phyloP scores from a whole-genome alignment of 2,329 filamentous ascomycete species.

The Spiromastix sp. region DNA sequence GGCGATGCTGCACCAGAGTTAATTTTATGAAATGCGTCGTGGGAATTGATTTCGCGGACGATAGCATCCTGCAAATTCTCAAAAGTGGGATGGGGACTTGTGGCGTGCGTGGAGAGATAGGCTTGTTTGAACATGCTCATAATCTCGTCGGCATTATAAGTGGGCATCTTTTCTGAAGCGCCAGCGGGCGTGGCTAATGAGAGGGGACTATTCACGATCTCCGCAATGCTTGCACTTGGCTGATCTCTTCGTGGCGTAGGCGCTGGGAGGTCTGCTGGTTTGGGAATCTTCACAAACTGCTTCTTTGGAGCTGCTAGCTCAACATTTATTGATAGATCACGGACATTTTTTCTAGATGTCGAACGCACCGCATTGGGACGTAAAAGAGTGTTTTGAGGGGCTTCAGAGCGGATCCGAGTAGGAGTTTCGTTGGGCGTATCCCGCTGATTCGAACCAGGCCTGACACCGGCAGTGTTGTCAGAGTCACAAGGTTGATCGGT shows the following conservation, averaged over 20 bases:
- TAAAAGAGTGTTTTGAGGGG: constrained; percentile 4
- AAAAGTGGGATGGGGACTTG: constrained; percentile 26
- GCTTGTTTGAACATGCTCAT: constrained; percentile 33
- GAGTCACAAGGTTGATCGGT: too few relatives aligned
- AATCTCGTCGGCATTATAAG: constrained; percentile 28
- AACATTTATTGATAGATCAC: constrained; percentile 32
- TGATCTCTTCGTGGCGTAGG: constrained; percentile 8
- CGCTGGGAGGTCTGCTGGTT: constrained; percentile 8
- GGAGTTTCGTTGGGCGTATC: background rate
- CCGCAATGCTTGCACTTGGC: constrained; percentile 28
- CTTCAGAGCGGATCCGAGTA: too few relatives aligned
- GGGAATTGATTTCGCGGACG: constrained; percentile 34
- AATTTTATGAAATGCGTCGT: constrained; percentile 28
- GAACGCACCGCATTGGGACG: constrained; percentile 4
- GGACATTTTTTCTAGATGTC: constrained; percentile 24
- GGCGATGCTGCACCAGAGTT: constrained; percentile 5
- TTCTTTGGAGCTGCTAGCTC: constrained; percentile 24
- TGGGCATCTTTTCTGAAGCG: constrained; percentile 15
- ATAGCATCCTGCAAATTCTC: constrained; percentile 34
- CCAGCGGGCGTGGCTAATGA: constrained; percentile 18
- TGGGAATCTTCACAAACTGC: constrained; percentile 24
- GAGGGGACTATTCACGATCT: constrained; percentile 32
- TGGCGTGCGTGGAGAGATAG: constrained; percentile 20
- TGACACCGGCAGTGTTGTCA: too few relatives aligned
- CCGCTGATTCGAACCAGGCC: too few relatives aligned